Conservation (phyloP, 768 basidiomycete genomes). For the Gautieria morchelliformis region DNA sequence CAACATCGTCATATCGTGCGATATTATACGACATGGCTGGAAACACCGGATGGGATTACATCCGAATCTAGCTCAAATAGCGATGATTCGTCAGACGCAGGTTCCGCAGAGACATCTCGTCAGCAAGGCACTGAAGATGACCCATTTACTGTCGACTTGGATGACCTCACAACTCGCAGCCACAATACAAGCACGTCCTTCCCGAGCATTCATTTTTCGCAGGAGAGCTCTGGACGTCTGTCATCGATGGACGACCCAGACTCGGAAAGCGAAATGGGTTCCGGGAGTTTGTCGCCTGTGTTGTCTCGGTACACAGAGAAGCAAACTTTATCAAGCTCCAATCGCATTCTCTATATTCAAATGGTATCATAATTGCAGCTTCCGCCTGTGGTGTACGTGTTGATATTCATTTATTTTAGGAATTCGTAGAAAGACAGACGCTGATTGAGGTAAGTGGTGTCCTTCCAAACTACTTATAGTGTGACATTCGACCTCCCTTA, state of each 20-base stretch:
- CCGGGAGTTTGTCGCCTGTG: constrained; percentile 26
- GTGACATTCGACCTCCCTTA: constrained; percentile 16
- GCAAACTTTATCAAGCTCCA: neutral
- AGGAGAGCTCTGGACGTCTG: constrained; percentile 26
- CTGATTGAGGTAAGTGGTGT: constrained; percentile 55
- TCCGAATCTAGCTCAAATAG: constrained; percentile 38
- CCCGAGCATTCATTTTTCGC: constrained; percentile 77
- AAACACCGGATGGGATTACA: constrained; percentile 49
- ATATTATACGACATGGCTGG: constrained; percentile 90
- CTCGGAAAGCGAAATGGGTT: constrained; percentile 31
- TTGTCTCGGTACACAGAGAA: constrained; percentile 15
- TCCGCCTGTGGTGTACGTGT: constrained; percentile 8
- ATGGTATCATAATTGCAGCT: constrained; percentile 46
- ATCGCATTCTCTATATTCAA: constrained; percentile 75
- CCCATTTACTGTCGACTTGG: constrained; percentile 57
- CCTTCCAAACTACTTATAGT: constrained; percentile 4
- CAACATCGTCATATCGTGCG: constrained; percentile 87
- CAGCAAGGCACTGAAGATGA: constrained; percentile 24
- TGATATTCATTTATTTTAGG: constrained; percentile 31
- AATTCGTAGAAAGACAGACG: constrained; percentile 87
- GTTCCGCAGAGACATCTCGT: constrained; percentile 4
- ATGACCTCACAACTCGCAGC: constrained; percentile 42
- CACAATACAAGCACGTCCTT: constrained; percentile 54
- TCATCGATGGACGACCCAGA: constrained; percentile 26
- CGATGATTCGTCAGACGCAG: constrained; percentile 12